phyloP scores from a whole-genome alignment of 2,329 filamentous ascomycete genomes.

The Penicillium sp. region DNA sequence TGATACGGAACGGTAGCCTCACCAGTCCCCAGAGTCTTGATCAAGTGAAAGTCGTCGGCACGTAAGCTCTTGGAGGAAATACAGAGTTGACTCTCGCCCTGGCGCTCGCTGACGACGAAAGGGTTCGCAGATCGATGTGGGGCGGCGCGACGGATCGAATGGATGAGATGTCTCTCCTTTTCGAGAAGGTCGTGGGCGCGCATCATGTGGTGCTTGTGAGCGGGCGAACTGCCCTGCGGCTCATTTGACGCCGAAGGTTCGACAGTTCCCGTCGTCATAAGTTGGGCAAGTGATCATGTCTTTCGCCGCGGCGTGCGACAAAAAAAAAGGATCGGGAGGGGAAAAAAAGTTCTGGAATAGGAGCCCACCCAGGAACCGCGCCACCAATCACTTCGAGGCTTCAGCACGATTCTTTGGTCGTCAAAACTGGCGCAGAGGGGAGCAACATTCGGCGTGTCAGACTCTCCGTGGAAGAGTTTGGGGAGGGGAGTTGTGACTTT shows the following conservation, averaged over 20 bases:
- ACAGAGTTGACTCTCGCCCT: slow-evolving; percentile 34
- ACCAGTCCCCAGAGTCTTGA: slow-evolving; percentile 48
- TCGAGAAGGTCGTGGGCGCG: slow-evolving; percentile 21
- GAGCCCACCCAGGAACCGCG: slow-evolving; percentile 18
- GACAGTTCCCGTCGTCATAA: slow-evolving; percentile 38
- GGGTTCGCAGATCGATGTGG: slow-evolving; percentile 29
- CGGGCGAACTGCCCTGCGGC: slow-evolving; percentile 18
- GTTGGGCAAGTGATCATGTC: slow-evolving; percentile 30
- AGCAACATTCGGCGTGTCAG: slow-evolving; percentile 3
- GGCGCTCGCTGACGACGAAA: slow-evolving; percentile 34
- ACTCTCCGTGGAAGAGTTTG: slow-evolving; percentile 1
- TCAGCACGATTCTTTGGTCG: slow-evolving; percentile 7
- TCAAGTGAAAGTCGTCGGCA: slow-evolving; percentile 41
- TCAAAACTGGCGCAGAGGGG: slow-evolving; percentile 2
- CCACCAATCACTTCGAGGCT: slow-evolving; percentile 19
- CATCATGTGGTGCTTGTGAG: slow-evolving; percentile 13
- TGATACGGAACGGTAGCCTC: slow-evolving; percentile 12
- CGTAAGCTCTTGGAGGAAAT: slow-evolving; percentile 34
- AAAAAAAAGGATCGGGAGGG: neutral
- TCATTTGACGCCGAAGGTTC: slow-evolving; percentile 30
- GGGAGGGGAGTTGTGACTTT: slow-evolving; percentile 1
- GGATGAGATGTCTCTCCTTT: slow-evolving; percentile 26
- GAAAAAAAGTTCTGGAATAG: slow-evolving; percentile 12
- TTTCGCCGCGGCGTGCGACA: slow-evolving; percentile 15
- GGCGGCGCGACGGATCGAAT: slow-evolving; percentile 21